Evolutionary conservation across 257 asterid species (phyloP).

Genomic region (Plectranthus barbatus): DNA sequence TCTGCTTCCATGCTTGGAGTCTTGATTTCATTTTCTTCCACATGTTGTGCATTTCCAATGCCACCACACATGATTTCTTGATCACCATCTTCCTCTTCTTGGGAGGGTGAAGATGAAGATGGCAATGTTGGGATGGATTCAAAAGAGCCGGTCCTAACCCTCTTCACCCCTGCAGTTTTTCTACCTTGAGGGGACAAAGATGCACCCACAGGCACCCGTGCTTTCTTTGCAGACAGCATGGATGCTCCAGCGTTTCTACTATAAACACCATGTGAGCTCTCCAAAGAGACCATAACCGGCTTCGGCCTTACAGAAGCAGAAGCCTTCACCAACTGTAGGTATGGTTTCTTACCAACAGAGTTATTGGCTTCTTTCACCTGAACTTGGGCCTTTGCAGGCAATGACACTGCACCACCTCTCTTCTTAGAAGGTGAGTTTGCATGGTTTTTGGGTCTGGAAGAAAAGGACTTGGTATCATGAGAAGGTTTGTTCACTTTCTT

Average conservation of each 20-base stretch:
- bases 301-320: slow-evolving; percentile 22
- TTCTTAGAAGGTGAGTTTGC: not conserved
- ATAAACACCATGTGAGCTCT: too few relatives aligned
- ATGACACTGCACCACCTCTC: not conserved
- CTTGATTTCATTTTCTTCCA: not conserved
- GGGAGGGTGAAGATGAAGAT: slow-evolving; percentile 3
- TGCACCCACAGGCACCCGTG: slow-evolving; percentile 10
- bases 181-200: slow-evolving; percentile 8
- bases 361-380: slow-evolving; percentile 8
- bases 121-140: not conserved
- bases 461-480: slow-evolving; percentile 9
- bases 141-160: slow-evolving; percentile 10
- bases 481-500: slow-evolving; percentile 9
- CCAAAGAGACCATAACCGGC: slow-evolving; percentile 14
- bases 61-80: slow-evolving; percentile 1
- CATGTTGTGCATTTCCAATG: not conserved
- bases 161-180: not conserved
- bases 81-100: slow-evolving; percentile 7
- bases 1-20: not conserved
- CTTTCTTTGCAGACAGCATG: slow-evolving; percentile 6
- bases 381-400: slow-evolving; percentile 29
- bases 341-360: slow-evolving; percentile 18
- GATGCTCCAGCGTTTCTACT: slow-evolving; percentile 6
- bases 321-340: slow-evolving; percentile 11
- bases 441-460: slow-evolving; percentile 1